Percentiles rank a stretch among this genome's conserved stretches.
Conservation (phyloP, 2,329 filamentous ascomycete genomes). For the Sarocladium oryzae region DNA sequence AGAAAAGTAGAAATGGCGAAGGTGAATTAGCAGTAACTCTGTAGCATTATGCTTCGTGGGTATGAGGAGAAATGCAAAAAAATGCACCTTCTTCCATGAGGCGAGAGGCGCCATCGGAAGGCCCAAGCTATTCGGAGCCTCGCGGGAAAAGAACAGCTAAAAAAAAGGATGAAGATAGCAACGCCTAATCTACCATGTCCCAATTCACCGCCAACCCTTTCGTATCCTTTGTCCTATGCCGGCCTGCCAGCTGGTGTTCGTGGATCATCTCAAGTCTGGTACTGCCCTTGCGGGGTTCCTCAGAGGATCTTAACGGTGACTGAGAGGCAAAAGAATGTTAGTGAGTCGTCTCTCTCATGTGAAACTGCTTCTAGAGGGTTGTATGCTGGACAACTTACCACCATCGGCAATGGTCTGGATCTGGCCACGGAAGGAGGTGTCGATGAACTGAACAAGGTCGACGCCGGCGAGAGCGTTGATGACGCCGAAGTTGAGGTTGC, state of each 20-base stretch:
- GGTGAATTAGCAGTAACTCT: slow-evolving; percentile 4
- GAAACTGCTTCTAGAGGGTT: too few relatives aligned
- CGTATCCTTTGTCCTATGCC: slow-evolving; percentile 5
- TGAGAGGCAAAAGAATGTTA: not conserved
- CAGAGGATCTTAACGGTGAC: slow-evolving; percentile 1
- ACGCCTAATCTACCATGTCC: slow-evolving; percentile 5
- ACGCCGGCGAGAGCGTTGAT: slow-evolving; percentile 21
- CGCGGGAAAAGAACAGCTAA: slow-evolving; percentile 7
- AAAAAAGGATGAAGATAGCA: not conserved
- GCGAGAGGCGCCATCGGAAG: not conserved
- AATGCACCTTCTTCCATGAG: not conserved
- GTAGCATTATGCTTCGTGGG: slow-evolving; percentile 7
- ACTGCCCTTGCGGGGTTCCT: not conserved
- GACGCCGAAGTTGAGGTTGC: slow-evolving; percentile 23
- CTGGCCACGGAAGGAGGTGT: slow-evolving; percentile 15
- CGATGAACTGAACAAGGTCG: slow-evolving; percentile 24
- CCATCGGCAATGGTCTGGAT: slow-evolving; percentile 21
- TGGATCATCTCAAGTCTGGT: slow-evolving; percentile 4
- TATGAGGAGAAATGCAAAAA: not conserved
- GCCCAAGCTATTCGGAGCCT: slow-evolving; percentile 2
- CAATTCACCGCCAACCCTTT: slow-evolving; percentile 1
- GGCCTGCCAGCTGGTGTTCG: slow-evolving; percentile 7
- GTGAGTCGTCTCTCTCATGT: too few relatives aligned
- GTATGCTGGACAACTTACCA: slow-evolving; percentile 13
- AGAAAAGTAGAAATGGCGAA: too few relatives aligned